Base-by-base conservation (phyloP, 495 filamentous ascomycete genomes). In the Talaromyces adpressus region DNA sequence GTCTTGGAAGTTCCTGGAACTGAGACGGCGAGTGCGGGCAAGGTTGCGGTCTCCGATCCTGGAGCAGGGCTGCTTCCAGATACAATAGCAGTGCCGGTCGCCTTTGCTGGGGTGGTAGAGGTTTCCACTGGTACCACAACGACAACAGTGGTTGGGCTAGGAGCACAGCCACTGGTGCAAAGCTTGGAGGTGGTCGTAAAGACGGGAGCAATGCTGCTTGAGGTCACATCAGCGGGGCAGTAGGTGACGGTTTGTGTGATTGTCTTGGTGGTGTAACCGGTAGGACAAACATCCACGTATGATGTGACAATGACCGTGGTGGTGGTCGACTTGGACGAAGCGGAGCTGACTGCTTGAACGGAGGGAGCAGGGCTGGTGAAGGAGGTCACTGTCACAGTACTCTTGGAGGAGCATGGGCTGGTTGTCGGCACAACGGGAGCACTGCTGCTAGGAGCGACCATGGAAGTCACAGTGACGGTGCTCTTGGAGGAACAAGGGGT, bases 231-330 rank as follows among this genome's bases (percentile, higher is more conserved):
- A 3, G 23, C 60, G 22, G 60, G 60, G 14, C 60, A 62, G 20
- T 62, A 62, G n/a, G 60, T 62, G n/a, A 62, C 60, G 1, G 60
- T 62, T 6, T 62, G 60, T 20, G 60, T 62, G 23, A 62, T 32
- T 11, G 60, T 62, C 23, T 62, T 62, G 3, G 60, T 62, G 14
- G 45, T 52, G 41, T 32, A 62, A 14, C 60, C 60, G 18, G 39
- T 52, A 16, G 60, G 60, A 11, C 60, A 62, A 22, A 62, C 29
- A 41, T 62, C 60, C 1, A 62, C 60, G 25, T 51, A 62, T 20
- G 60, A 62, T 18, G 60, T 62, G 14, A 49, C 45, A 49, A 53
- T 41, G 12, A 62, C 27, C 1, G 60, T 62, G 16, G 60, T 62
- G 9, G 60, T 62, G 27, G 60, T 62, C 60, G 53, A 29, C n/a